Percentiles rank a stretch among this genome's conserved stretches.
Conservation (phyloP, 2,329 filamentous ascomycete species). For the Coniochaeta ligniaria region DNA sequence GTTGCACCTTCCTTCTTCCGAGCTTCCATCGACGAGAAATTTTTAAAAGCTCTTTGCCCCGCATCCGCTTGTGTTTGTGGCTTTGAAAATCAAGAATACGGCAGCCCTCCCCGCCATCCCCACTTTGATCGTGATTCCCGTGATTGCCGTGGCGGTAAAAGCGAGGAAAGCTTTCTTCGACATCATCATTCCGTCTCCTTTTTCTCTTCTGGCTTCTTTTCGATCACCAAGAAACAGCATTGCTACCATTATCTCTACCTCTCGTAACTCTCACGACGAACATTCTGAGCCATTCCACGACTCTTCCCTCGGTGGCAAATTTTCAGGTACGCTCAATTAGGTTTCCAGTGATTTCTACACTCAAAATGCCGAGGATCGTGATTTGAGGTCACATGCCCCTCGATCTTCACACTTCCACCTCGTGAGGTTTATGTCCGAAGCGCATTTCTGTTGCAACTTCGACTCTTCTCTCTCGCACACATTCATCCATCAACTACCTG, state of each 20-base stretch:
- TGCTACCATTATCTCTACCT: too few species aligned
- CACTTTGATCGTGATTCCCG: background rate
- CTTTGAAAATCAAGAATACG: background rate
- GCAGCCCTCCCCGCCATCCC: background rate
- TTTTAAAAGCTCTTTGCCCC: background rate
- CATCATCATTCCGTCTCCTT: background rate
- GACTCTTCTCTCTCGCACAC: background rate
- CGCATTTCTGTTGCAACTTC: background rate
- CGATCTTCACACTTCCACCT: background rate
- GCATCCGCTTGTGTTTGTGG: background rate
- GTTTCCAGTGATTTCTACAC: too few species aligned
- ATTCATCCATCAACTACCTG: background rate
- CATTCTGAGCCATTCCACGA: background rate
- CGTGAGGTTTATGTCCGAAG: background rate
- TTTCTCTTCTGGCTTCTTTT: background rate
- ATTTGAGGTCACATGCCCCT: background rate
- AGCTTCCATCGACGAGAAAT: background rate
- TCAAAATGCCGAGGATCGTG: too few species aligned
- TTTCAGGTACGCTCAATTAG: background rate
- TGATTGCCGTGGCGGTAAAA: background rate
- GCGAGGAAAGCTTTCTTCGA: slow-evolving; percentile 1
- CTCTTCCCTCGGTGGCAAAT: background rate
- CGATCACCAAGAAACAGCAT: background rate
- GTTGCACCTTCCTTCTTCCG: background rate
- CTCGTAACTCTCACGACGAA: background rate